Evolutionary conservation across 352 stramenopile genomes (phyloP).

Genomic region (Peronospora belbahrii): DNA sequence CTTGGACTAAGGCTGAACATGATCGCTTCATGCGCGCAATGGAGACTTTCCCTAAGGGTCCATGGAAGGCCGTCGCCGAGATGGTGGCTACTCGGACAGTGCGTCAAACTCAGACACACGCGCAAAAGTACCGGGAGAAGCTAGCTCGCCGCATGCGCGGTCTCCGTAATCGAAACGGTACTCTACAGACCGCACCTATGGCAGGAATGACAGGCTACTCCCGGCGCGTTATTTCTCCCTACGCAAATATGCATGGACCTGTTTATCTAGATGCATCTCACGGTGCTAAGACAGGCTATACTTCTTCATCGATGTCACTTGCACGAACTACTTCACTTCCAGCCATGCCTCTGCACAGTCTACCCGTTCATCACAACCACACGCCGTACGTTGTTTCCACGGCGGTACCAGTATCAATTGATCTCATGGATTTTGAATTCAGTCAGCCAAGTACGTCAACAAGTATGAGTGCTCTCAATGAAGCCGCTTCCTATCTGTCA

Average conservation of each 20-base stretch:
- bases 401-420: constrained; percentile 8
- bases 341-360: constrained; percentile 8
- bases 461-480: constrained; percentile 36
- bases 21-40: constrained; percentile 57
- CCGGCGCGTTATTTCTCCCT: constrained; percentile 3
- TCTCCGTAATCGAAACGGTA: constrained; percentile 55
- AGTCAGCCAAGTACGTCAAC: constrained; percentile 32
- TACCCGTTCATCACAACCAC: constrained; percentile 9
- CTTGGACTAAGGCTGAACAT: constrained; percentile 50
- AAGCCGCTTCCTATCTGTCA: constrained; percentile 23
- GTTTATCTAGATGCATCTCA: constrained; percentile 16
- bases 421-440: constrained; percentile 28
- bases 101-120: constrained; percentile 62
- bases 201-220: constrained; percentile 6
- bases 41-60: constrained; percentile 47
- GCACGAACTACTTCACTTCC: constrained; percentile 16
- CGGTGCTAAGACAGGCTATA: constrained; percentile 10
- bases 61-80: constrained; percentile 56
- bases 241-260: constrained; percentile 5
- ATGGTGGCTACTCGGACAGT: constrained; percentile 60
- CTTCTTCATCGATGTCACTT: constrained; percentile 4
- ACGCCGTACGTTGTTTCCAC: constrained; percentile 4
- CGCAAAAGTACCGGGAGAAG: constrained; percentile 65
- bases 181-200: constrained; percentile 34
- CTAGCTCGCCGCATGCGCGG: constrained; percentile 46